phyloP scores from a whole-genome alignment of 495 filamentous ascomycete species.

The Xylaria castorea region DNA sequence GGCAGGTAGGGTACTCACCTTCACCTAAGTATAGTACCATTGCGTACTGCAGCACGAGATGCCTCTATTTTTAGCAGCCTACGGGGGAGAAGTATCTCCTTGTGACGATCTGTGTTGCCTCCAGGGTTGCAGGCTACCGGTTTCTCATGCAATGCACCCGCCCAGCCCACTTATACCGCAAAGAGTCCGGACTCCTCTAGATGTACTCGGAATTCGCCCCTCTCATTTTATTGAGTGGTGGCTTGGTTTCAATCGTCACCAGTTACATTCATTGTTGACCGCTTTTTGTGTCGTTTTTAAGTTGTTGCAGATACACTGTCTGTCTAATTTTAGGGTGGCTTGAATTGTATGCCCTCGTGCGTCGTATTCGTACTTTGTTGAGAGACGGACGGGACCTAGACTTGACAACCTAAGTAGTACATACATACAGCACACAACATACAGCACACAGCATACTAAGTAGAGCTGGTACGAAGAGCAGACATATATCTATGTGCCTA shows the following conservation, averaged over 20 bases:
- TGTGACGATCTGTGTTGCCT: constrained; percentile 13
- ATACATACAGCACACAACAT: no score
- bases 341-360: not conserved
- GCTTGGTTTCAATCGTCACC: not conserved
- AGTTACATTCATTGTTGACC: constrained; percentile 1
- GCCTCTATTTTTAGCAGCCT: constrained; percentile 10
- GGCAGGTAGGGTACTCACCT: no score
- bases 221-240: not conserved
- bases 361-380: not conserved
- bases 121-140: not conserved
- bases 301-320: not conserved
- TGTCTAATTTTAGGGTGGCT: constrained; percentile 14
- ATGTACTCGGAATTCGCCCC: not conserved
- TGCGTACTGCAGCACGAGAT: not conserved
- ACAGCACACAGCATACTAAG: not conserved
- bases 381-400: not conserved
- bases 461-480: not conserved
- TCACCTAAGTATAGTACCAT: not conserved
- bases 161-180: not conserved
- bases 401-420: no score
- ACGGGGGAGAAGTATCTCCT: not conserved
- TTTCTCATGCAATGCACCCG: not conserved
- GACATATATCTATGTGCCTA: not conserved
- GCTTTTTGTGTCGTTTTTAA: not conserved
- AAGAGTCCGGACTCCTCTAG: not conserved